Evolutionary conservation across 2,329 filamentous ascomycete species (phyloP).

Genomic region (Trichoderma semiorbis): DNA sequence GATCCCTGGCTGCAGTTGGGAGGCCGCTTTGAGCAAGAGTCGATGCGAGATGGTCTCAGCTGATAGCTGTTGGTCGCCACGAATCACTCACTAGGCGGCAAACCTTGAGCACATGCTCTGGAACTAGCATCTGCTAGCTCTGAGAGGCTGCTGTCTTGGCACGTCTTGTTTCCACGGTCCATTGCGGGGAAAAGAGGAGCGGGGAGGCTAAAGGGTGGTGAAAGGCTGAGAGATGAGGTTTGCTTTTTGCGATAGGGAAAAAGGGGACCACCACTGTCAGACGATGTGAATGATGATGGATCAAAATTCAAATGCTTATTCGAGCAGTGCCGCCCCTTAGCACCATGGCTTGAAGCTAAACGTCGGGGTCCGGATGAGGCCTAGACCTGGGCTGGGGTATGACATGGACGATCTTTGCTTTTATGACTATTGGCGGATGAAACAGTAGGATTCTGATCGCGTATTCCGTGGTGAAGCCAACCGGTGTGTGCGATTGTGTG

Average conservation of each 20-base stretch:
- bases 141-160: slow-evolving; percentile 1
- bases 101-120: slow-evolving; percentile 5
- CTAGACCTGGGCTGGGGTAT: slow-evolving; percentile 2
- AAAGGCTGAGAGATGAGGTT: background rate
- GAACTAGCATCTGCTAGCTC: slow-evolving; percentile 1
- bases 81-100: background rate
- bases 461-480: background rate
- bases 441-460: background rate
- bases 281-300: background rate
- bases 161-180: background rate
- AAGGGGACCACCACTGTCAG: background rate
- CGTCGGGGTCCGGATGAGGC: slow-evolving; percentile 3
- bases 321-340: background rate
- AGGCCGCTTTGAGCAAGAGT: background rate
- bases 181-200: background rate
- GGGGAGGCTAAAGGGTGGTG: background rate
- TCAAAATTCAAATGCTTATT: background rate
- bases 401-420: background rate
- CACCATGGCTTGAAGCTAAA: slow-evolving; percentile 2
- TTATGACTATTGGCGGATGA: background rate
- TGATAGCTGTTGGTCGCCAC: background rate
- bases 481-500: background rate
- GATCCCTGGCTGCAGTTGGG: background rate
- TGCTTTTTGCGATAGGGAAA: background rate
- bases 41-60: background rate